phyloP scores from a whole-genome alignment of 495 filamentous ascomycete genomes.

The Xylaria palmicola region DNA sequence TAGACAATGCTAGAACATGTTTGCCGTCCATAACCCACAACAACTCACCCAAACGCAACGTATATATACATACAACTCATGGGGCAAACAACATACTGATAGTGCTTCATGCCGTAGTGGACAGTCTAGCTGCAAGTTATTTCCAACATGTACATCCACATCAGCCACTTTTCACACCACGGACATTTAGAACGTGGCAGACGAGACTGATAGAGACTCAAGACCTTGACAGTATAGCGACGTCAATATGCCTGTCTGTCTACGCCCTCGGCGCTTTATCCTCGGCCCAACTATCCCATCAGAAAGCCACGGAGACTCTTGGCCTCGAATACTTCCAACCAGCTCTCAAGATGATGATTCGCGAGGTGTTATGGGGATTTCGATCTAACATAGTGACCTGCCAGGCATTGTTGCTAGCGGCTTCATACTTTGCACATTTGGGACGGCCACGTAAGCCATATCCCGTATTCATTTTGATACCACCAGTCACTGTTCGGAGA shows the following conservation, averaged over 20 bases:
- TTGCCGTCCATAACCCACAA: not conserved
- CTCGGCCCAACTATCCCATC: conserved; percentile 13
- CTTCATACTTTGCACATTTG: conserved; percentile 37
- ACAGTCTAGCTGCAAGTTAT: conserved; percentile 26
- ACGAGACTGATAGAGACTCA: conserved; percentile 25
- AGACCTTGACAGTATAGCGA: conserved; percentile 27
- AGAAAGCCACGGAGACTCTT: conserved; percentile 26
- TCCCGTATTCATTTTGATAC: not conserved
- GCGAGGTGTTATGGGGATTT: conserved; percentile 33
- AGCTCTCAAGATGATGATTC: conserved; percentile 33
- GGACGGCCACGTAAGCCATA: conserved; percentile 28
- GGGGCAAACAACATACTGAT: not conserved
- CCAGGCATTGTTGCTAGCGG: conserved; percentile 36
- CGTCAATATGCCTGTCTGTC: conserved; percentile 37
- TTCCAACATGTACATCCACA: conserved; percentile 36
- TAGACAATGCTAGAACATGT: not conserved
- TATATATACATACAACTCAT: not conserved
- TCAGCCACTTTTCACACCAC: conserved; percentile 32
- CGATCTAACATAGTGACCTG: conserved; percentile 27
- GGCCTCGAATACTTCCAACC: conserved; percentile 38
- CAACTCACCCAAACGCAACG: not conserved
- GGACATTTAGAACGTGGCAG: conserved; percentile 30
- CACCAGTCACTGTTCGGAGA: not conserved
- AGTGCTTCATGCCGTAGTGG: not conserved
- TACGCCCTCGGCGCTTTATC: conserved; percentile 33